phyloP scores from a whole-genome alignment of 805 yeast genomes.

The Torulaspora gathmanii region DNA sequence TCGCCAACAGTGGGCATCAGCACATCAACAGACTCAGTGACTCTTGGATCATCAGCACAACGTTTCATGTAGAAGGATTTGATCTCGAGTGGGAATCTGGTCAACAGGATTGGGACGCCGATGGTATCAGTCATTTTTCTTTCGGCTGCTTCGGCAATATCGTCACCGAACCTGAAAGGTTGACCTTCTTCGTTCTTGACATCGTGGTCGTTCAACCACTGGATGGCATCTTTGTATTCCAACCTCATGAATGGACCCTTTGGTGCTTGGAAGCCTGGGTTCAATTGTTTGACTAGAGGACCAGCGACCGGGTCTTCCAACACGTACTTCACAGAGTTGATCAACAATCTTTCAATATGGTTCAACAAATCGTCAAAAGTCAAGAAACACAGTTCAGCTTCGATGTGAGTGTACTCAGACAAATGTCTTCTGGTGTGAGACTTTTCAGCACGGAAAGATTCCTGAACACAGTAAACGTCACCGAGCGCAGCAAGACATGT shows the following conservation, averaged over 20 bases:
- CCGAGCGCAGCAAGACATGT: conserved; percentile 95
- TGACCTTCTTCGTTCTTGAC: conserved; percentile 93
- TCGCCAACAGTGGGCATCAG: conserved; percentile 99
- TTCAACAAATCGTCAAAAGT: conserved; percentile 77
- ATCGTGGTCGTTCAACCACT: conserved; percentile 94
- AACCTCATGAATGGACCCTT: conserved; percentile 82
- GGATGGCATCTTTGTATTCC: conserved; percentile 85
- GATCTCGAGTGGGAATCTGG: conserved; percentile 93
- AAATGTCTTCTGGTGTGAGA: conserved; percentile 98
- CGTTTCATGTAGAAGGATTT: conserved; percentile 98
- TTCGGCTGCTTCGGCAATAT: conserved; percentile 99
- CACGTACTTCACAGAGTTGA: conserved; percentile 65
- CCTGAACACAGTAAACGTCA: conserved; percentile 96
- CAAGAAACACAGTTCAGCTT: conserved; percentile 86
- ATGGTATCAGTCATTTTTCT: conserved; percentile 96
- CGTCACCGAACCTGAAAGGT: conserved; percentile 93
- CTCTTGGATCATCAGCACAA: conserved; percentile 84
- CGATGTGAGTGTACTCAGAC: conserved; percentile 95
- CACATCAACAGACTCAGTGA: conserved; percentile 97
- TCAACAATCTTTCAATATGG: conserved; percentile 79
- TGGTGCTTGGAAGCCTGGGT: conserved; percentile 88
- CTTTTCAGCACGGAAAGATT: conserved; percentile 98
- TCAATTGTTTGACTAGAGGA: conserved; percentile 80
- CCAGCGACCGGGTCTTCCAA: conserved; percentile 90
- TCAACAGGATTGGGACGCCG: conserved; percentile 87